Conservation (phyloP, 371 early-diverging fungal species). For the Zychaea mexicana region DNA sequence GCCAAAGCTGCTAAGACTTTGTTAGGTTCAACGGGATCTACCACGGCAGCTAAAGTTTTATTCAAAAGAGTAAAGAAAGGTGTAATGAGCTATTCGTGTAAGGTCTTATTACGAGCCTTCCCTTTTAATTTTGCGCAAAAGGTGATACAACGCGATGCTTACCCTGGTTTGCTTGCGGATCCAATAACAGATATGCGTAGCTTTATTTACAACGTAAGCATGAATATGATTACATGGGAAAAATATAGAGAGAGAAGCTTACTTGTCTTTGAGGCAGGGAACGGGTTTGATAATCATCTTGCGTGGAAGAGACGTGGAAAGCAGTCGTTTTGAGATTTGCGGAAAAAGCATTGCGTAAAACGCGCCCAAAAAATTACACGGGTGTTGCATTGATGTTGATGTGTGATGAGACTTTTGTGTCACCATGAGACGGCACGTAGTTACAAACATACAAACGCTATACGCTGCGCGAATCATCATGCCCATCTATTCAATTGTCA, state of each 20-base stretch:
- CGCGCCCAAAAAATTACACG: too few species aligned
- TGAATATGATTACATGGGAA: background rate
- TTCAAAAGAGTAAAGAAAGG: background rate
- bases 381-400: too few species aligned
- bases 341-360: background rate
- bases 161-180: constrained; percentile 59
- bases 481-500: too few species aligned
- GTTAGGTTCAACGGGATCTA: constrained; percentile 64
- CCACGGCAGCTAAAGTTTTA: constrained; percentile 35
- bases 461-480: too few species aligned
- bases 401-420: too few species aligned
- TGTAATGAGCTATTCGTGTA: background rate
- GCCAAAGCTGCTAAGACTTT: constrained; percentile 46
- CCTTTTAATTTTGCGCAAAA: too few species aligned
- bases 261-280: constrained; percentile 32
- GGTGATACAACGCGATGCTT: constrained; percentile 5
- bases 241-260: background rate
- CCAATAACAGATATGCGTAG: constrained; percentile 79
- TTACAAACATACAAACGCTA: too few species aligned
- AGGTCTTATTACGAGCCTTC: background rate
- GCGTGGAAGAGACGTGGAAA: constrained; percentile 14
- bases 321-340: constrained; percentile 62
- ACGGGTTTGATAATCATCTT: constrained; percentile 31
- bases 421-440: too few species aligned
- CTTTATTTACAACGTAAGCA: constrained; percentile 17